Percentiles rank a stretch among this genome's conserved stretches.
Evolutionary conservation across 2,329 filamentous ascomycete species (phyloP).

Genomic region (Aspergillus latus): DNA sequence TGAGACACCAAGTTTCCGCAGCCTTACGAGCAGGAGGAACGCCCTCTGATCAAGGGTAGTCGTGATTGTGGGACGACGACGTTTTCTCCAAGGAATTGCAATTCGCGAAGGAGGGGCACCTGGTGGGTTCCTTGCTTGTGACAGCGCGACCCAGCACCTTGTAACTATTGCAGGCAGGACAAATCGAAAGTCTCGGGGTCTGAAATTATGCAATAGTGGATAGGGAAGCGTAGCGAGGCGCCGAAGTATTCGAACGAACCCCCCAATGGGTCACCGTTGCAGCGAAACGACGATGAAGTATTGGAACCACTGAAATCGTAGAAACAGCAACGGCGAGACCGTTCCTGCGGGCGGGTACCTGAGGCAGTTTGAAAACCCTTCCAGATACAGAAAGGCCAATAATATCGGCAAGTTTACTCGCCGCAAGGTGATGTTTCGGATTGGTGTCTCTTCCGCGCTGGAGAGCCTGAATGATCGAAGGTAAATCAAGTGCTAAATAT

Average conservation of each 20-base stretch:
- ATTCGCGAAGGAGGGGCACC: constrained; percentile 18
- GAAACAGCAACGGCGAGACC: constrained; percentile 7
- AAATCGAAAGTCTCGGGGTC: not conserved
- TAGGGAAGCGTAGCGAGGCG: constrained; percentile 12
- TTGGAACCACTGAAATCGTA: constrained; percentile 8
- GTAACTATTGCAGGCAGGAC: not conserved
- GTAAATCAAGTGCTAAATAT: constrained; percentile 36
- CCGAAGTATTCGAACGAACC: constrained; percentile 5
- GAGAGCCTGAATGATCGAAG: constrained; percentile 14
- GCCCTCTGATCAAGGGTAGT: constrained; percentile 13
- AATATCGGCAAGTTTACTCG: constrained; percentile 8
- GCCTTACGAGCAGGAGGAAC: constrained; percentile 5
- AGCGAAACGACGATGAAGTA: constrained; percentile 1
- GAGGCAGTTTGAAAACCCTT: constrained; percentile 10
- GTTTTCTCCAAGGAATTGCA: constrained; percentile 14
- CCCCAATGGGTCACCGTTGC: constrained; percentile 6
- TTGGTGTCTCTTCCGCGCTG: constrained; percentile 20
- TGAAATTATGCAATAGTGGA: constrained; percentile 7
- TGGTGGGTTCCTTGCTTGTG: constrained; percentile 25
- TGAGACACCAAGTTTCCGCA: constrained; percentile 8
- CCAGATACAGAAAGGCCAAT: constrained; percentile 18
- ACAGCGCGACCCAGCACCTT: constrained; percentile 18
- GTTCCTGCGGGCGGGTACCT: constrained; percentile 18
- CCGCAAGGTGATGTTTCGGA: constrained; percentile 20
- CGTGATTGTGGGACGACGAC: not conserved